phyloP scores from a whole-genome alignment of 129 eudicot genomes.

The Helichrysum umbraculigerum region DNA sequence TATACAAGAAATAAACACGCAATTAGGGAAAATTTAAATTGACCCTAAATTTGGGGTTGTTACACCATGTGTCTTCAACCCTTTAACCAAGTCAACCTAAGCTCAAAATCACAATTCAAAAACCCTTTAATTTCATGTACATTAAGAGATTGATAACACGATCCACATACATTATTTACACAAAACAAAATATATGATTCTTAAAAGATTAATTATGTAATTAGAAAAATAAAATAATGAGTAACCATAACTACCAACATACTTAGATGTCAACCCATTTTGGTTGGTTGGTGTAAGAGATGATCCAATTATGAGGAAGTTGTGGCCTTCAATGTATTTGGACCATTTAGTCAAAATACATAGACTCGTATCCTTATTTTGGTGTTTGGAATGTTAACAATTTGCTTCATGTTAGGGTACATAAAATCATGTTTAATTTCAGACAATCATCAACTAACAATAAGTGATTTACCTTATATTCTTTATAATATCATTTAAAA shows the following conservation, averaged over 20 bases:
- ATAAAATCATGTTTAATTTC: conserved; percentile 5
- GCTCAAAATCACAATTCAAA: no score
- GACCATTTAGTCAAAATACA: conserved; percentile 12
- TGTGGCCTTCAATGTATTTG: conserved; percentile 20
- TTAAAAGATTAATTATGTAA: no score
- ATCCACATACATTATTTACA: no score
- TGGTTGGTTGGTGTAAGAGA: neutral
- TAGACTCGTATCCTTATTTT: neutral
- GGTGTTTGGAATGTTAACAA: conserved; percentile 18
- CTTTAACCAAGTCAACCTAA: no score
- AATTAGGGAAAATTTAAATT: no score
- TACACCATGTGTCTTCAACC: no score
- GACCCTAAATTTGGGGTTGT: no score
- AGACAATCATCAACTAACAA: neutral
- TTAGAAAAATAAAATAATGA: no score
- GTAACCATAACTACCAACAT: neutral
- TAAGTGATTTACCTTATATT: neutral
- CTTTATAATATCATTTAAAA: conserved; percentile 2
- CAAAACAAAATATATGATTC: no score
- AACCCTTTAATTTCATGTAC: no score
- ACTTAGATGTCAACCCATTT: neutral
- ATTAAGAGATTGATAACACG: no score
- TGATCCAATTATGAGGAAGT: neutral
- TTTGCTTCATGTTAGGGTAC: conserved; percentile 23
- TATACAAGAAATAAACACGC: no score